Base-by-base conservation (phyloP, 1,284 basidiomycete genomes). In the Puccinia hordei region DNA sequence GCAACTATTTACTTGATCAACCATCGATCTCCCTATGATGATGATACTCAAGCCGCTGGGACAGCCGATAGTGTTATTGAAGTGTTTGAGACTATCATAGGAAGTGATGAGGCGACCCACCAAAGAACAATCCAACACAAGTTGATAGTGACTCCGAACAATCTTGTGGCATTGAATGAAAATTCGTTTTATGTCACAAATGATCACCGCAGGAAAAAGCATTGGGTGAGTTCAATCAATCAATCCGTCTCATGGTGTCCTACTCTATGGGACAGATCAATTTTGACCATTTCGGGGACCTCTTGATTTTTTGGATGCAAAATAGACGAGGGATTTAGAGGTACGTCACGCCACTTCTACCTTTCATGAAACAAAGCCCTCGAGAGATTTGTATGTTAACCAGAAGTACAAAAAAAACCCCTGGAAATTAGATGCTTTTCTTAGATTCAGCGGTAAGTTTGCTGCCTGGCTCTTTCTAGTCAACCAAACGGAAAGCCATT, bases 121-220 rank as follows among this genome's bases (percentile, higher is more conserved):
- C 69, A 41, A 33, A 73, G 24, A 55, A 80, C 79, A 17, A 55
- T 80, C 27, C 12, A 51, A 33, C 59, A 80, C 53, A 35, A 61
- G 1, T 63, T 80, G 49, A 41, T 80, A 38, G 33, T 73, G 9
- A 66, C 71, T n/a, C 79, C 79, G 15, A 80, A 80, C 57, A 80
- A 80, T 35, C 71, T 80, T 15, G 59, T 80, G 27, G 79, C 46
- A 41, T 33, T 73, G 30, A 68, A 65, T 57, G n/a, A 59, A 24
- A 66, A 24, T 41, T 73, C 69, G 22, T 73, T 80, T 38, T 80
- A 80, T 46, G 79, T 68, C 27, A 73, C 79, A 19, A 80, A 80
- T 57, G 79, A 80, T 46, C 79, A 73, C 61, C 33, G 57, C 24
- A 51, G 6, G n/a, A 73, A 66, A 73, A 35, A 33, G 17, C 44